Evolutionary conservation across 768 basidiomycete genomes (phyloP).

Genomic region (Tulasnella sp.): DNA sequence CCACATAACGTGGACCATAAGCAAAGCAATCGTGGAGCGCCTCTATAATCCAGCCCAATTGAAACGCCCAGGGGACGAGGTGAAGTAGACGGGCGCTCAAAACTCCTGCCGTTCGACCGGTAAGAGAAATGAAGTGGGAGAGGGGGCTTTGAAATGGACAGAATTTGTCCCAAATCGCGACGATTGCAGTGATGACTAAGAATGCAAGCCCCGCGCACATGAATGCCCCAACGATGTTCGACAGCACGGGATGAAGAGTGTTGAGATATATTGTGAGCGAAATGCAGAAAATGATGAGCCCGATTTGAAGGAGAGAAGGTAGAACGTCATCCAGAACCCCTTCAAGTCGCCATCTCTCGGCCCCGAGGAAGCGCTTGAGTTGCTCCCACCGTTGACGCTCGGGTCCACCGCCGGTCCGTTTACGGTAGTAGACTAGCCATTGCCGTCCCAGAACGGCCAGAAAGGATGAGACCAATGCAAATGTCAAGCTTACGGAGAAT

Average conservation of each 20-base stretch:
- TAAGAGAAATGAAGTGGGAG: not conserved
- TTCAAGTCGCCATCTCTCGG: not conserved
- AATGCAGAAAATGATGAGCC: not conserved
- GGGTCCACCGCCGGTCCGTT: not conserved
- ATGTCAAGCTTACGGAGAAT: not conserved
- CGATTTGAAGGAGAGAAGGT: not conserved
- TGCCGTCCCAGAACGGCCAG: not conserved
- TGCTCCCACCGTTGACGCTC: not conserved
- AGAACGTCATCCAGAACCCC: not conserved
- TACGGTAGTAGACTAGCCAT: slow-evolving; percentile 8
- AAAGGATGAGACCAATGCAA: not conserved
- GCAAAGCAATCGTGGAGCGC: too few relatives aligned
- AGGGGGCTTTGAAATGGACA: slow-evolving; percentile 1
- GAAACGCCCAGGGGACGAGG: not conserved
- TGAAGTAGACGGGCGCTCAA: not conserved
- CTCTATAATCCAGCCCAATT: too few relatives aligned
- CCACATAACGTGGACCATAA: too few relatives aligned
- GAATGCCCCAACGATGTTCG: not conserved
- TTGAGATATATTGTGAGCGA: not conserved
- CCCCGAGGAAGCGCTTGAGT: not conserved
- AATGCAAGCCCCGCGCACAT: not conserved
- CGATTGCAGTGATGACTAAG: not conserved
- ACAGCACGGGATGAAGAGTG: not conserved
- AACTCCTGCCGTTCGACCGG: too few relatives aligned
- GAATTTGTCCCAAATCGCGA: not conserved